Evolutionary conservation across 2,329 filamentous ascomycete species (phyloP).

Genomic region (Dryadomyces quercus-mongolicae): DNA sequence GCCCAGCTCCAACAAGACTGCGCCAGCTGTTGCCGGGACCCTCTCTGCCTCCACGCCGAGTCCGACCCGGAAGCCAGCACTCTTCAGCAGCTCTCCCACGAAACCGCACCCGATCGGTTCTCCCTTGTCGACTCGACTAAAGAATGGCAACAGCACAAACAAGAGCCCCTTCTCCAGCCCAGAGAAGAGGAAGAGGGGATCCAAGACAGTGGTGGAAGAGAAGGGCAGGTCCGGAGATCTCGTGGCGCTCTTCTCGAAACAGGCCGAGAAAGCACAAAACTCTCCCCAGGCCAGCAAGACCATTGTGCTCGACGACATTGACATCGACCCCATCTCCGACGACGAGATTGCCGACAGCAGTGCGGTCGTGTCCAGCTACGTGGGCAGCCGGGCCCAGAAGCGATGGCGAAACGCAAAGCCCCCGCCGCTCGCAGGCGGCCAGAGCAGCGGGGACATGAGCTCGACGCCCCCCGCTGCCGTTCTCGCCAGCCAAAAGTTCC

Average conservation of each 20-base stretch:
- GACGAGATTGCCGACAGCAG: conserved; percentile 42
- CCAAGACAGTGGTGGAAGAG: conserved; percentile 26
- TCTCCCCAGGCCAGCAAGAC: conserved; percentile 9
- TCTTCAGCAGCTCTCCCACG: conserved; percentile 2
- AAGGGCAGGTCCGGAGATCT: conserved; percentile 45
- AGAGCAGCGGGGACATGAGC: background rate
- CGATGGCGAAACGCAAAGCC: conserved; percentile 28
- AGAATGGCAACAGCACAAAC: conserved; percentile 7
- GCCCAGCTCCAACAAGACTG: conserved; percentile 25
- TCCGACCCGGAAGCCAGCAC: conserved; percentile 23
- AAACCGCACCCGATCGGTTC: conserved; percentile 4
- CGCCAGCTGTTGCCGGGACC: conserved; percentile 15
- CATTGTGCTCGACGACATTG: conserved; percentile 32
- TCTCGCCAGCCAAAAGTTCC: conserved; percentile 5
- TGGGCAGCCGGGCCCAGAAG: conserved; percentile 44
- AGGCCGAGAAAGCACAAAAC: conserved; percentile 36
- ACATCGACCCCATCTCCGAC: conserved; percentile 50
- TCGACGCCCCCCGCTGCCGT: conserved; percentile 19
- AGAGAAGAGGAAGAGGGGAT: conserved; percentile 20
- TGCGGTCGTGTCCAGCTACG: conserved; percentile 38
- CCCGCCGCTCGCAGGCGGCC: conserved; percentile 13
- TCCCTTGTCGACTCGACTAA: conserved; percentile 6
- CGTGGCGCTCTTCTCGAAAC: conserved; percentile 47
- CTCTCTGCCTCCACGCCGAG: conserved; percentile 26
- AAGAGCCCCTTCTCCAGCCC: conserved; percentile 34